These are phyloP conservation scores for Ophiosphaerella korrae DNA, from an alignment of 2,329 filamentous ascomycete genomes.

Conservation along the genomic window DNA sequence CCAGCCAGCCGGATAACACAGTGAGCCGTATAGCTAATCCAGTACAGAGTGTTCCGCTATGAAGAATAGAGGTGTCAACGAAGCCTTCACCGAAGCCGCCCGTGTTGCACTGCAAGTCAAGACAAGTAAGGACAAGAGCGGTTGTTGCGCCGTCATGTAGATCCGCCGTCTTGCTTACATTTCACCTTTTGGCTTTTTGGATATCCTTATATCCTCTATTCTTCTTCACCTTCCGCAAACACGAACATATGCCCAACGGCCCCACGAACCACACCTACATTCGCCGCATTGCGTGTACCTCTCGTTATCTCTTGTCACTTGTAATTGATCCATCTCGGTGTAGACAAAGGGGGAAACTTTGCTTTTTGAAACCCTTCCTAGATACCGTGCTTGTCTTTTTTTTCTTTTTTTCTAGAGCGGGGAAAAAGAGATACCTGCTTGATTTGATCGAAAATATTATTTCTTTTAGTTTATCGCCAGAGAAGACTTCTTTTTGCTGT, in stretches of 20 bases:
- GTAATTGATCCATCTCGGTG: neutral
- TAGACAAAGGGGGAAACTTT: neutral
- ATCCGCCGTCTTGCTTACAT: neutral
- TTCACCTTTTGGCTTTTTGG: slow-evolving; percentile 1
- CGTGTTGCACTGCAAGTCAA: slow-evolving; percentile 78
- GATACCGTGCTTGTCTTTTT: no score
- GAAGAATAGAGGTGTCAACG: slow-evolving; percentile 96
- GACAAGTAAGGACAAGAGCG: slow-evolving; percentile 55
- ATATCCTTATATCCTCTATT: slow-evolving; percentile 7
- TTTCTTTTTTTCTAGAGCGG: no score
- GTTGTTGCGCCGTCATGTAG: slow-evolving; percentile 46
- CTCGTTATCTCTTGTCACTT: neutral
- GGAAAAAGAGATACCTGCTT: no score
- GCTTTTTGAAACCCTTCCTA: no score
- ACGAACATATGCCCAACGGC: neutral
- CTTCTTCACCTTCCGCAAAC: neutral
- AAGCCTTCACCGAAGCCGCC: slow-evolving; percentile 97
- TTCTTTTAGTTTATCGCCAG: no score
- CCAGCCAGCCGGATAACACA: neutral
- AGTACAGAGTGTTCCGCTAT: slow-evolving; percentile 90
- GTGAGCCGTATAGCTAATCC: slow-evolving; percentile 9
- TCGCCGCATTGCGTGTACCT: neutral
- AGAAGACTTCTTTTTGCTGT: no score
- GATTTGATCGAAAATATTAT: no score
- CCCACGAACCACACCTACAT: no score